Conservation (phyloP, 345 rosid genomes). For the Eucalyptus victrix region DNA sequence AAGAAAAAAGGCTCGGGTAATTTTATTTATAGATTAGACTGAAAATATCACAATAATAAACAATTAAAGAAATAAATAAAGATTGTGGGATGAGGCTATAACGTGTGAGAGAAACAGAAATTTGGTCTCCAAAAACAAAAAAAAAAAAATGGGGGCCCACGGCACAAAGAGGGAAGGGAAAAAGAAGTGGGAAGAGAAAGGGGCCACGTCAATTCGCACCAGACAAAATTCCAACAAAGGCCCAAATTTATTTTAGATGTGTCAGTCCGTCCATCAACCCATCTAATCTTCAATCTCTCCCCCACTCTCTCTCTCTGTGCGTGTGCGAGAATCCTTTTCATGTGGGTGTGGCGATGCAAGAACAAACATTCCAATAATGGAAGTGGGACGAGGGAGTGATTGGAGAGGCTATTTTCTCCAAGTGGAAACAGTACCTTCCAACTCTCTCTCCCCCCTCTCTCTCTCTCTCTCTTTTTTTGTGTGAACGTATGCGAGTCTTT, state of each 20-base stretch:
- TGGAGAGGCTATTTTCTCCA: constrained; percentile 26
- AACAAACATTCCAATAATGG: constrained; percentile 53
- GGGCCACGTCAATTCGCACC: constrained; percentile 14
- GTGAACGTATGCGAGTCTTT: neutral
- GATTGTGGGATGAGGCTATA: neutral
- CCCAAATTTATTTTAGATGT: neutral
- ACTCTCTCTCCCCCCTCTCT: neutral
- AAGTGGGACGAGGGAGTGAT: constrained; percentile 42
- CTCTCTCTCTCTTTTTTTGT: neutral
- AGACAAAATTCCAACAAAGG: neutral
- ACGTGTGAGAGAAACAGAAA: neutral
- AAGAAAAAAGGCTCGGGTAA: neutral
- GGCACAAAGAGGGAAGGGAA: neutral
- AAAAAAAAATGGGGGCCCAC: neutral
- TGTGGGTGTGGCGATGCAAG: constrained; percentile 1
- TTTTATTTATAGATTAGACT: neutral
- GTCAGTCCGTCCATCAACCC: neutral
- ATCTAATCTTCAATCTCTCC: neutral
- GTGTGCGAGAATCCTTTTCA: neutral
- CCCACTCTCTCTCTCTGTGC: neutral
- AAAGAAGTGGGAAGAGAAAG: neutral
- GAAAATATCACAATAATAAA: neutral
- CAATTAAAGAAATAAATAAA: neutral
- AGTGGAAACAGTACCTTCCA: constrained; percentile 21
- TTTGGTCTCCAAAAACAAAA: neutral